These are phyloP conservation scores for Aspergillus sergii DNA, from an alignment of 2,329 filamentous ascomycete genomes.

Conservation along the genomic window DNA sequence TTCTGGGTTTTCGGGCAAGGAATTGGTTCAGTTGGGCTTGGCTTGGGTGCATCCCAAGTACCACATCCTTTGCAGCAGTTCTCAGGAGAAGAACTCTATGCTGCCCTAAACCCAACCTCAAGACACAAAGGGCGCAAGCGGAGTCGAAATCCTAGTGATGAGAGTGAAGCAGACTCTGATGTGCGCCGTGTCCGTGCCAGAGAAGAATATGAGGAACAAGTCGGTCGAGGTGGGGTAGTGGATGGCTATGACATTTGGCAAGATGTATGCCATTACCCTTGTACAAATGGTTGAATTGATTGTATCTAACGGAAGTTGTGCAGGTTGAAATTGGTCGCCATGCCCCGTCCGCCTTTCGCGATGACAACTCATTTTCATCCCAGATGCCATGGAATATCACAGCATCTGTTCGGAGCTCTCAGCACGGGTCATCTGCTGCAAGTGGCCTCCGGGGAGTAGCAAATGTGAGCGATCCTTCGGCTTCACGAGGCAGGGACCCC, in stretches of 20 bases:
- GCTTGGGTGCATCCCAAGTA: slow-evolving; percentile 44
- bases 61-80: slow-evolving; percentile 60
- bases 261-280: slow-evolving; percentile 28
- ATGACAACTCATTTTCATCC: slow-evolving; percentile 59
- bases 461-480: slow-evolving; percentile 35
- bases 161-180: slow-evolving; percentile 27
- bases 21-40: slow-evolving; percentile 56
- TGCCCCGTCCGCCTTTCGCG: slow-evolving; percentile 65
- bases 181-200: slow-evolving; percentile 43
- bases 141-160: slow-evolving; percentile 23
- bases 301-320: slow-evolving; percentile 1
- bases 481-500: slow-evolving; percentile 20
- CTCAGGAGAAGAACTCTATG: slow-evolving; percentile 58
- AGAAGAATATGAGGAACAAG: slow-evolving; percentile 34
- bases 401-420: slow-evolving; percentile 57
- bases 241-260: slow-evolving; percentile 39
- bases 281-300: background rate
- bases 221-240: slow-evolving; percentile 35
- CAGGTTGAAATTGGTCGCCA: slow-evolving; percentile 71
- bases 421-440: slow-evolving; percentile 41
- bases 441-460: slow-evolving; percentile 35
- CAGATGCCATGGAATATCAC: slow-evolving; percentile 71
- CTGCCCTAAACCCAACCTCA: slow-evolving; percentile 45
- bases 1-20: slow-evolving; percentile 63
- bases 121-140: slow-evolving; percentile 31